Evolutionary conservation across 2,329 filamentous ascomycete genomes (phyloP).

Genomic region (Colletotrichum sidae): DNA sequence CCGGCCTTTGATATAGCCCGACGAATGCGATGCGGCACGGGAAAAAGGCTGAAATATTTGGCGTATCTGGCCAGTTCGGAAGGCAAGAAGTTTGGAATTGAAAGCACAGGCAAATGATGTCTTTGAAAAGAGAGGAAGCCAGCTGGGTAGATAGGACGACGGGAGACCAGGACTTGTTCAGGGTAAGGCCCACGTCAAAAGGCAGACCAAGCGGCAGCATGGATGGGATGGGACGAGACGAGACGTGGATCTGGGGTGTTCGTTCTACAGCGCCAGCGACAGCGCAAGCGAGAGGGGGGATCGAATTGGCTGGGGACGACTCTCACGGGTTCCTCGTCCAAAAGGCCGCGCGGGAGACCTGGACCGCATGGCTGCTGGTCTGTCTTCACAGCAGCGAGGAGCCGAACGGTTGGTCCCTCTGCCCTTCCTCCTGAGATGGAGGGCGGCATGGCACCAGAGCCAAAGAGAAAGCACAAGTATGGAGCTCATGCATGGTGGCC

Average conservation of each 20-base stretch:
- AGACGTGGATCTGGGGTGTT: slow-evolving; percentile 24
- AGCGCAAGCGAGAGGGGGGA: neutral
- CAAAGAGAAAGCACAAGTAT: slow-evolving; percentile 26
- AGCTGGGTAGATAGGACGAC: slow-evolving; percentile 33
- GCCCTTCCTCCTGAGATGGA: neutral
- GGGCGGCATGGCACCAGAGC: slow-evolving; percentile 23
- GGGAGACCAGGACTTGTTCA: slow-evolving; percentile 12
- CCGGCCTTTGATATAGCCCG: slow-evolving; percentile 27
- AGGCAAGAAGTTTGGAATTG: slow-evolving; percentile 1
- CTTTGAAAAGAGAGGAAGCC: slow-evolving; percentile 23
- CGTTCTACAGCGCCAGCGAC: slow-evolving; percentile 23
- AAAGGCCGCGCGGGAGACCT: neutral
- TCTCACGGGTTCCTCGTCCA: neutral
- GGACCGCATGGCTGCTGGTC: too few relatives aligned
- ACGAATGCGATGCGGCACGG: slow-evolving; percentile 30
- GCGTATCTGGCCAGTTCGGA: slow-evolving; percentile 4
- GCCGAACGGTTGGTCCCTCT: neutral
- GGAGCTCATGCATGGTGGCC: slow-evolving; percentile 37
- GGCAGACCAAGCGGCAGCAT: slow-evolving; percentile 18
- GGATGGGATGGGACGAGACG: slow-evolving; percentile 21
- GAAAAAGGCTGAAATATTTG: slow-evolving; percentile 5
- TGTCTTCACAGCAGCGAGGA: neutral
- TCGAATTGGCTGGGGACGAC: neutral
- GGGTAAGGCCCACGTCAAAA: slow-evolving; percentile 24
- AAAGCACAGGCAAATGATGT: slow-evolving; percentile 4